These are phyloP conservation scores for Clohesyomyces aquaticus DNA, from an alignment of 495 filamentous ascomycete species.

Conservation along the genomic window DNA sequence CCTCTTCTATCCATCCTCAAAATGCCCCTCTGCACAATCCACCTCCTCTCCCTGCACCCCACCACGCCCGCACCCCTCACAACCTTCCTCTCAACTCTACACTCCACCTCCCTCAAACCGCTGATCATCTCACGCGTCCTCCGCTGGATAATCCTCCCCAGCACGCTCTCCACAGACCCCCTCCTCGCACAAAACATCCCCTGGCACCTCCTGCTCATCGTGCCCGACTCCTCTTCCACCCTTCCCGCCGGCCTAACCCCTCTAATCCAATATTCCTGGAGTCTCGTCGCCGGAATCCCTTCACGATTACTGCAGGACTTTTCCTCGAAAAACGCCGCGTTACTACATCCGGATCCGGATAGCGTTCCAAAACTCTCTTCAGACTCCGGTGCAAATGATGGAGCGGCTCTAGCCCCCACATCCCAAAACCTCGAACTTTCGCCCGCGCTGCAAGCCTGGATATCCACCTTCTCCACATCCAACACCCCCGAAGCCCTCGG, in stretches of 20 bases:
- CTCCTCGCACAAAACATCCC: slow-evolving; percentile 52
- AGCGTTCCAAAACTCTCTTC: slow-evolving; percentile 50
- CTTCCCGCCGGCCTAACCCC: slow-evolving; percentile 41
- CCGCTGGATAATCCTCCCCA: slow-evolving; percentile 63
- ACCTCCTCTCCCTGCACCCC: slow-evolving; percentile 44
- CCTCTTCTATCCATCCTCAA: neutral
- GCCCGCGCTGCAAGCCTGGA: slow-evolving; percentile 56
- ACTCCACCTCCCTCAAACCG: slow-evolving; percentile 40
- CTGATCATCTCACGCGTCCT: slow-evolving; percentile 56
- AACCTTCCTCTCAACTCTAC: slow-evolving; percentile 41
- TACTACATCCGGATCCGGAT: slow-evolving; percentile 50
- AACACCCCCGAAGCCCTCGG: slow-evolving; percentile 43
- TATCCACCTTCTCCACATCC: slow-evolving; percentile 38
- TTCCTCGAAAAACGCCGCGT: slow-evolving; percentile 49
- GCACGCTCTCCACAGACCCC: slow-evolving; percentile 50
- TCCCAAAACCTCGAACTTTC: slow-evolving; percentile 61
- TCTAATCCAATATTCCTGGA: slow-evolving; percentile 51
- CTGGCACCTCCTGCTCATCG: slow-evolving; percentile 64
- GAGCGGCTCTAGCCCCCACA: slow-evolving; percentile 43
- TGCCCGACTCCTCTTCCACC: slow-evolving; percentile 51
- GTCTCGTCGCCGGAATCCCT: slow-evolving; percentile 59
- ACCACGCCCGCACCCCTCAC: slow-evolving; percentile 21
- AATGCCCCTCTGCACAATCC: slow-evolving; percentile 48
- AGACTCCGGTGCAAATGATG: slow-evolving; percentile 47
- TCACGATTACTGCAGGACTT: slow-evolving; percentile 56